Base-by-base conservation (phyloP, 257 asterid species). In the Penstemon davidsonii region DNA sequence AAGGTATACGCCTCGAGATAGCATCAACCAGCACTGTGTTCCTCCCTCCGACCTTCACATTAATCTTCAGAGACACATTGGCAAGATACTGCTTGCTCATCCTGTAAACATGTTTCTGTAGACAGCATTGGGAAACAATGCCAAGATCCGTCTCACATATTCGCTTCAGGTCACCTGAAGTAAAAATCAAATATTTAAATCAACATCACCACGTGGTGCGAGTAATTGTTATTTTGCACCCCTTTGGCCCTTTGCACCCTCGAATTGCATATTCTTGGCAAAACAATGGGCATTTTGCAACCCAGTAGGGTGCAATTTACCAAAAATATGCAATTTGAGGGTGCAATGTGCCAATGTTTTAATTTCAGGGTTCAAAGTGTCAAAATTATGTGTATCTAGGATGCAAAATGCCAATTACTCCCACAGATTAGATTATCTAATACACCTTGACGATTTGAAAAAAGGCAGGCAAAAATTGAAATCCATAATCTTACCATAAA, bases 101-200 rank as follows among this genome's bases (percentile, higher is more conserved):
- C 73, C 70, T 79, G 33, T 74, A 83, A 3, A 79, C 81, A 50
- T 82, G 83, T 68, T 82, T 82, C 42, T 56, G 62, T 6, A 56
- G 11, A 56, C 42, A 56, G 44, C 99, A 93, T 51, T 93, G 99
- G 37, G 99, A 93, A 7, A 93, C 96, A 11, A 93, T 83, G n/a
- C 99, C 99, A 10, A 93, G 96, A 12, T 93, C 95, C 0, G 99
- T 93, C 82, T 93, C 99, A 61, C 99, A 93, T 60, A 93, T 93
- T 19, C 97, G 83, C 68, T 93, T 93, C 73, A 93, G 72, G 66
- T 90, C 96, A 76, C 99, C 99, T 90, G 68, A 15, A 60, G 45
- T 41, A 55, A 25, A 69, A 55, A 70, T 51, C 40, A 37, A 12
- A 40, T 61, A 40, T 4, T 9, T 52, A 43, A 3, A 7, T 53